phyloP scores from a whole-genome alignment of 257 asterid genomes.

The Datura wrightii region DNA sequence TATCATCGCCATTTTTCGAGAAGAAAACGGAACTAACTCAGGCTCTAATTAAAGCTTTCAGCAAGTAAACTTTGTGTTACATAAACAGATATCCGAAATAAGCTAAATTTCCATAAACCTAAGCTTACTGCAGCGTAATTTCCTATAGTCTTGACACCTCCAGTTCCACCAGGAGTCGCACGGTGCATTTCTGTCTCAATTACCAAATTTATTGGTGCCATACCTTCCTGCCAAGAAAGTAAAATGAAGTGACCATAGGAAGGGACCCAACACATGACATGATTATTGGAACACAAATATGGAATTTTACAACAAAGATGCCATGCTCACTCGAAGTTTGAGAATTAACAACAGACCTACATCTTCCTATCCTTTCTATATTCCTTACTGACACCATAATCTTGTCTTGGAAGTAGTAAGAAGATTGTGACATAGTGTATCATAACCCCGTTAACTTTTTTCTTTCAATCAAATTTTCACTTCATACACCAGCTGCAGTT shows the following conservation, averaged over 20 bases:
- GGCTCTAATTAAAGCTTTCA: neutral
- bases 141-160: conserved; percentile 94
- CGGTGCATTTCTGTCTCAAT: conserved; percentile 95
- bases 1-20: neutral
- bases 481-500: neutral
- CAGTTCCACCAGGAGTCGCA: conserved; percentile 99
- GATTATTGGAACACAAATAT: neutral
- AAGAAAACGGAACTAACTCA: neutral
- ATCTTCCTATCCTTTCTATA: neutral
- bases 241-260: neutral
- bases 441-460: neutral
- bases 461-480: conserved; percentile 20
- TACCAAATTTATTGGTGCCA: conserved; percentile 90
- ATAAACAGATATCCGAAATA: neutral
- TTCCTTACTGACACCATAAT: neutral
- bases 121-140: conserved; percentile 90
- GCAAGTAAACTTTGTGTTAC: neutral
- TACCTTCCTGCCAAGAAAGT: conserved; percentile 72
- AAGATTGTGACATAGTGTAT: neutral
- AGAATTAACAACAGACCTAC: conserved; percentile 2
- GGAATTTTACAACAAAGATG: conserved; percentile 10
- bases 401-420: neutral
- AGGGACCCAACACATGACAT: neutral
- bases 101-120: conserved; percentile 4
- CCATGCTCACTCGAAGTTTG: neutral